Evolutionary conservation across 1,284 basidiomycete genomes (phyloP).

Genomic region (Cutaneotrichosporon cavernicola): DNA sequence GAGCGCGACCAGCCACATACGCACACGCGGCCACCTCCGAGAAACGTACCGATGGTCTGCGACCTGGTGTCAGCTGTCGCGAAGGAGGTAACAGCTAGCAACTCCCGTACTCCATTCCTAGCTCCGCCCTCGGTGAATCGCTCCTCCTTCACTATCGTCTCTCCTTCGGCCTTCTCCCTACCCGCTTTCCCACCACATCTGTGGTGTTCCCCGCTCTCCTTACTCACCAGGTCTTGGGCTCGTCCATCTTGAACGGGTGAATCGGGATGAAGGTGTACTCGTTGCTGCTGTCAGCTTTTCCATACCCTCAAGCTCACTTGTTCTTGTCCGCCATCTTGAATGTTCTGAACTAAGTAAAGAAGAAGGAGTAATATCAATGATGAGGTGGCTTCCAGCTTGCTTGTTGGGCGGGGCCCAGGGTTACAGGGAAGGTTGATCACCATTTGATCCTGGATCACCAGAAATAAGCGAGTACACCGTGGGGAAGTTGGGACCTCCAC

Average conservation of each 20-base stretch:
- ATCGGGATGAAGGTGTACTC: constrained; percentile 49
- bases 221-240: constrained; percentile 50
- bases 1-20: neutral
- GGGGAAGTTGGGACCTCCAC: neutral
- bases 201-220: too few relatives aligned
- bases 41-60: constrained; percentile 30
- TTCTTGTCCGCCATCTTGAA: constrained; percentile 6
- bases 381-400: neutral
- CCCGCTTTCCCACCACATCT: neutral
- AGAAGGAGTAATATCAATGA: neutral
- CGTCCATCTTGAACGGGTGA: constrained; percentile 52
- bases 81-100: neutral
- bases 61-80: constrained; percentile 24
- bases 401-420: neutral
- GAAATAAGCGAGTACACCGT: neutral
- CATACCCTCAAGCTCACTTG: constrained; percentile 6
- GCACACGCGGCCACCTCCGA: neutral
- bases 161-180: neutral
- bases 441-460: neutral
- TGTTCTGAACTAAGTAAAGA: neutral
- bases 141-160: neutral
- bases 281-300: constrained; percentile 5
- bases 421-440: neutral
- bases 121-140: neutral
- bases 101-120: neutral